Evolutionary conservation across 345 rosid species (phyloP).

Genomic region (Eucalyptus urophylla): DNA sequence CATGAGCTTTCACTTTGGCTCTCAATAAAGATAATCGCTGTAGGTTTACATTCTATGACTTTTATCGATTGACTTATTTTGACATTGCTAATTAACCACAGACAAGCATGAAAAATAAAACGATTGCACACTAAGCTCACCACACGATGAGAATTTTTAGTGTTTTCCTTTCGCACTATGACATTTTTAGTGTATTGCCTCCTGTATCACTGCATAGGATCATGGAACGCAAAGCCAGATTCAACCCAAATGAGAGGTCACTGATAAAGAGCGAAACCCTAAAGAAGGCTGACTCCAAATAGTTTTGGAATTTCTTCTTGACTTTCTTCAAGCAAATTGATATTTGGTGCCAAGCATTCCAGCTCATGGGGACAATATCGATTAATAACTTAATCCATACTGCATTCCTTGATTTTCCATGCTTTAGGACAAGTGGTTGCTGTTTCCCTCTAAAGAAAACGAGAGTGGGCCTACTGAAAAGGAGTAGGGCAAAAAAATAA

Average conservation of each 20-base stretch:
- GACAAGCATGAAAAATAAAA: neutral
- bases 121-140: neutral
- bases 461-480: neutral
- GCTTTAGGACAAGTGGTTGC: neutral
- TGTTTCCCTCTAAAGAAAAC: neutral
- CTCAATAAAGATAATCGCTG: neutral
- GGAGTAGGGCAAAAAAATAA: neutral
- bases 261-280: neutral
- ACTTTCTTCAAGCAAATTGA: neutral
- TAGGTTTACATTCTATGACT: neutral
- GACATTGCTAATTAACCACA: neutral
- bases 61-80: neutral
- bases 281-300: neutral
- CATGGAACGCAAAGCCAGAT: neutral
- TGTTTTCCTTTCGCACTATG: neutral
- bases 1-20: neutral
- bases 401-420: neutral
- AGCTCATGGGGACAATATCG: neutral
- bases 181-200: neutral
- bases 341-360: neutral
- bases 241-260: neutral
- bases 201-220: neutral
- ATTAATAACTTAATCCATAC: neutral
- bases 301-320: neutral
- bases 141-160: neutral